Percentiles rank a stretch among this genome's conserved stretches.
Conservation (phyloP, 768 basidiomycete genomes). For the Pilatotrama ljubarskyi region DNA sequence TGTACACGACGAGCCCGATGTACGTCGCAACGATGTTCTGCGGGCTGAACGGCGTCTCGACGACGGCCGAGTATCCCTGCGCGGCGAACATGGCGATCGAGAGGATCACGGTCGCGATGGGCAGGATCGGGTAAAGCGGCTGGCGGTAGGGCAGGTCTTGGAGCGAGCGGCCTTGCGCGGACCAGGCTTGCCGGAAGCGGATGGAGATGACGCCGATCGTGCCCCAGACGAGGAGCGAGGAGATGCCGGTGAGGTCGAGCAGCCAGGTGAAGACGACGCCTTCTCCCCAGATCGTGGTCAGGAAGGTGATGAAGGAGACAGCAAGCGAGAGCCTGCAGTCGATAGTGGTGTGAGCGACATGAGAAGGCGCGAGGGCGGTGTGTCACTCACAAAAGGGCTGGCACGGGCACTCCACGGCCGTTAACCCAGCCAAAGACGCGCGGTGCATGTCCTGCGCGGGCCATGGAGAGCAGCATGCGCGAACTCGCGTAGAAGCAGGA, state of each 20-base stretch:
- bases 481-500: conserved; percentile 68
- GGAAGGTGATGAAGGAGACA: conserved; percentile 50
- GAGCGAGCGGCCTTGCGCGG: conserved; percentile 49
- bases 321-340: conserved; percentile 45
- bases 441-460: conserved; percentile 65
- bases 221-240: conserved; percentile 67
- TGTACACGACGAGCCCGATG: conserved; percentile 50
- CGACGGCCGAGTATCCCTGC: conserved; percentile 52
- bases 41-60: conserved; percentile 44
- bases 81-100: conserved; percentile 54
- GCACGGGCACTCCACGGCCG: conserved; percentile 61
- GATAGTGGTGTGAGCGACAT: neutral
- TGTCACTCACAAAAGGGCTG: conserved; percentile 41
- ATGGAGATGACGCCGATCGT: conserved; percentile 55
- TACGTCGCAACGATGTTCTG: conserved; percentile 60
- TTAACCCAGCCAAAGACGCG: conserved; percentile 64
- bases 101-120: conserved; percentile 49
- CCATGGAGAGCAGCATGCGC: conserved; percentile 60
- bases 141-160: conserved; percentile 60
- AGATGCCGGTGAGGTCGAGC: conserved; percentile 64
- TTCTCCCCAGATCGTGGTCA: conserved; percentile 59
- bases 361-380: neutral
- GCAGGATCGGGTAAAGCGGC: conserved; percentile 54
- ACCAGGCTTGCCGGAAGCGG: conserved; percentile 65
- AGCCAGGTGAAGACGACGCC: conserved; percentile 60